Base-by-base conservation (phyloP, 768 basidiomycete genomes). In the Calvatia gigantea region DNA sequence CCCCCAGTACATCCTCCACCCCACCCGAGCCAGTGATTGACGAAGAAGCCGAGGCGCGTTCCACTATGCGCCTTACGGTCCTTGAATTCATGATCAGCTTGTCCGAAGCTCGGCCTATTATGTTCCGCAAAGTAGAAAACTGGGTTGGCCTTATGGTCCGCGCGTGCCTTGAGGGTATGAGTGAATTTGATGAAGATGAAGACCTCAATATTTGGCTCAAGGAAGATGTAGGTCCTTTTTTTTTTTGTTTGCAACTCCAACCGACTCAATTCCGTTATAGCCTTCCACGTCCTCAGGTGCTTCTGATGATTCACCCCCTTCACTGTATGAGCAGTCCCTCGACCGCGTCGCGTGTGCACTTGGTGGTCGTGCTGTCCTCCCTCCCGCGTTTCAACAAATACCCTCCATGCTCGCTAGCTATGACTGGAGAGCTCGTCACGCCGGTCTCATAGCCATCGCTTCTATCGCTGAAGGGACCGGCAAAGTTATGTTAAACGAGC, bases 371-470 rank as follows among this genome's bases (percentile, higher is more conserved):
- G 73, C 82, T 0, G 81, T 94, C 1, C 72, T 95, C 4, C 92
- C 89, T 0, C 82, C 86, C 8, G 86, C 92, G 4, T 94, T 94
- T 72, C 83, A 78, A 67, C 84, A 85, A 56, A 91, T 92, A 12
- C 90, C 90, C 0, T 85, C 84, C 0, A 91, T 95, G 86, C 75
- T 94, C 54, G 81, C 79, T 0, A 85, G 81, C 53, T 86, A 85
- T 57, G 89, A 94, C 68, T 96, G 94, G 94, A 78, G 89, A 50
- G 79, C 84, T 25, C 76, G 92, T 27, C 91, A 95, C 62, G 91
- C 91, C 0, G 93, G 89, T 9, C 71, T 95, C 23, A 90, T 93
- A 82, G 90, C 91, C 0, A 87, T 96, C 54, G 90, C 90, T 0
- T 82, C 87, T 0, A 86, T 94, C 48, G 91, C 84, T 0, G 93